These are phyloP conservation scores for Xylariaceae sp. DNA, from an alignment of 2,329 filamentous ascomycete genomes.

Conservation along the genomic window DNA sequence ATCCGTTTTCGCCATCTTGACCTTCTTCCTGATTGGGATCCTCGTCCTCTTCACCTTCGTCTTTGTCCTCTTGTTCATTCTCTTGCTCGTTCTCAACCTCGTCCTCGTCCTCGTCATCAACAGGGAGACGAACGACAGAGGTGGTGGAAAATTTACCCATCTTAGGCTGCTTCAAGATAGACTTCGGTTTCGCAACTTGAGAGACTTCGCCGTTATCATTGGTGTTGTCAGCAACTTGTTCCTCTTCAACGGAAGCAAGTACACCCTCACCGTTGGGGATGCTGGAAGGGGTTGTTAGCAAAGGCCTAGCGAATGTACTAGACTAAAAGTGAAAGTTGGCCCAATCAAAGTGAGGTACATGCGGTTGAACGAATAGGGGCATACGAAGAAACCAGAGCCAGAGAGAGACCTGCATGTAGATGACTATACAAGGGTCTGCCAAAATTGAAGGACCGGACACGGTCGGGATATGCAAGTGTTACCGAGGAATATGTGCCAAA, in stretches of 20 bases:
- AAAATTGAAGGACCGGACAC: no score
- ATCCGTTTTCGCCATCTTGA: background rate
- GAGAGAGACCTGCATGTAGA: no score
- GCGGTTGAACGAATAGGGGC: background rate
- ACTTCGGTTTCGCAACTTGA: no score
- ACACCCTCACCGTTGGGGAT: background rate
- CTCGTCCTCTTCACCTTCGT: background rate
- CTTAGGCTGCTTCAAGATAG: background rate
- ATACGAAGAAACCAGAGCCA: no score
- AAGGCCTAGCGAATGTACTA: background rate
- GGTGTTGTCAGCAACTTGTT: background rate
- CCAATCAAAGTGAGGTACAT: background rate
- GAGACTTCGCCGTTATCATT: background rate
- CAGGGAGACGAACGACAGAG: background rate
- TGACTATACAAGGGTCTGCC: no score
- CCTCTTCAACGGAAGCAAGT: background rate
- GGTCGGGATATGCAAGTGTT: no score
- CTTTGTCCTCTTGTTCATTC: background rate
- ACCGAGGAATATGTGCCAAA: no score
- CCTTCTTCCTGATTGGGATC: background rate
- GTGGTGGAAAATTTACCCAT: no score
- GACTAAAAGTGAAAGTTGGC: background rate
- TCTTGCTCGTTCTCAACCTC: background rate
- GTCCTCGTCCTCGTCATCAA: background rate
- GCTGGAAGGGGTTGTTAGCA: slow-evolving; percentile 6